phyloP scores from a whole-genome alignment of 768 basidiomycete genomes.

The Nevesoporus exiguus region DNA sequence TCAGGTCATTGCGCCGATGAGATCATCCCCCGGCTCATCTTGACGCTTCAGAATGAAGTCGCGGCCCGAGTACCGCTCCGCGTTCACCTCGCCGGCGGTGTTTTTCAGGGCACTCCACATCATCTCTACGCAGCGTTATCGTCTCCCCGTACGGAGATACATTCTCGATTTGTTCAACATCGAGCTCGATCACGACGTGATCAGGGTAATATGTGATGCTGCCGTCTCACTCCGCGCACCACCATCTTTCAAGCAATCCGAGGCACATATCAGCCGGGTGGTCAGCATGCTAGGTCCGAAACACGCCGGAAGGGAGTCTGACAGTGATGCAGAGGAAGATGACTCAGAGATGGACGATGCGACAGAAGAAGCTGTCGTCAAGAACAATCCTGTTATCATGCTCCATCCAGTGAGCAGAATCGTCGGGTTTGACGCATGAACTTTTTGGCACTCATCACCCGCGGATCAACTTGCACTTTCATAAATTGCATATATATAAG shows the following conservation, averaged over 20 bases:
- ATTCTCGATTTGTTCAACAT: conserved; percentile 91
- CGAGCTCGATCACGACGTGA: conserved; percentile 62
- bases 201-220: conserved; percentile 51
- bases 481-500: no score
- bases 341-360: conserved; percentile 49
- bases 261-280: conserved; percentile 42
- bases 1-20: conserved; percentile 33
- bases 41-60: conserved; percentile 63
- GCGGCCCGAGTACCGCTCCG: conserved; percentile 64
- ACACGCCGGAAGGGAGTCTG: conserved; percentile 47
- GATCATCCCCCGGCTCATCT: background rate
- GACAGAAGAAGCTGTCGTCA: conserved; percentile 37
- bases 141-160: conserved; percentile 88
- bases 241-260: conserved; percentile 41
- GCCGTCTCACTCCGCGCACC: conserved; percentile 49
- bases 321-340: conserved; percentile 57
- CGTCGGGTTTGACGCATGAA: conserved; percentile 48
- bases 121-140: conserved; percentile 86
- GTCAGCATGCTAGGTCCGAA: conserved; percentile 63
- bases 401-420: conserved; percentile 57
- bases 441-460: background rate
- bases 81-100: conserved; percentile 76
- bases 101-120: conserved; percentile 84
- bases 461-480: background rate
- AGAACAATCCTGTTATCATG: conserved; percentile 51